Base-by-base conservation (phyloP, 495 filamentous ascomycete species). In the Lasiosphaeris hirsuta region DNA sequence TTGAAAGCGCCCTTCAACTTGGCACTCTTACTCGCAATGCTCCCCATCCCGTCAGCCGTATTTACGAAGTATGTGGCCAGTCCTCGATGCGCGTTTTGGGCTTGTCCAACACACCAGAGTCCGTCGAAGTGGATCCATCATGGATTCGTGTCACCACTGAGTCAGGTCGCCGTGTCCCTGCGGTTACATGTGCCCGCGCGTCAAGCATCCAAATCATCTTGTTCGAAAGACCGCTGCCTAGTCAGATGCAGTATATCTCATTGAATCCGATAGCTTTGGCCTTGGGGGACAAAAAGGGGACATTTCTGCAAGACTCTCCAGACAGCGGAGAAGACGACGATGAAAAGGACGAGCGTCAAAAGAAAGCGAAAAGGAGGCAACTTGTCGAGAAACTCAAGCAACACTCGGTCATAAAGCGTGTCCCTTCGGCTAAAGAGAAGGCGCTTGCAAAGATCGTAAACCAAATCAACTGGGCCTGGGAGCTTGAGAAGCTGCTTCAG, bases 221-320 rank as follows among this genome's bases (percentile, higher is more conserved):
- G 62, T 99, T 90, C 69, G 85, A 96, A 59, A 80, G 90, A 17
- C 94, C 94, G 0, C 83, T 90, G 59, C 92, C 94, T 1, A 83
- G 79, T 34, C 82, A 86, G 56, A 99, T 99, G 94, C 93, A 99
- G 71, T 97, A 96, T 64, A 90, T 97, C 69, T 97, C 94, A 1
- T 76, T 96, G 14, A 81, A 84, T 41, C 94, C 93, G 0, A 97
- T 99, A 39, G 87, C 92, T 0, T 73, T 99, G 33, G 90, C 90
- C 0, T 74, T 99, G 50, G 89, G 83, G 8, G 95, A 96, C 68
- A 92, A 96, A 63, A 69, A 69, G 15, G 64, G 67, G 23, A 57
- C 59, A 18, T 61, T 60, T n/a, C 64, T 60, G 17, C 56, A 68
- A 45, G 65, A 66, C 18, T 59, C 61, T 3, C 60, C 58, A 56